These are phyloP conservation scores for Scalesia atractyloides DNA, from an alignment of 129 eudicot species.

Conservation along the genomic window DNA sequence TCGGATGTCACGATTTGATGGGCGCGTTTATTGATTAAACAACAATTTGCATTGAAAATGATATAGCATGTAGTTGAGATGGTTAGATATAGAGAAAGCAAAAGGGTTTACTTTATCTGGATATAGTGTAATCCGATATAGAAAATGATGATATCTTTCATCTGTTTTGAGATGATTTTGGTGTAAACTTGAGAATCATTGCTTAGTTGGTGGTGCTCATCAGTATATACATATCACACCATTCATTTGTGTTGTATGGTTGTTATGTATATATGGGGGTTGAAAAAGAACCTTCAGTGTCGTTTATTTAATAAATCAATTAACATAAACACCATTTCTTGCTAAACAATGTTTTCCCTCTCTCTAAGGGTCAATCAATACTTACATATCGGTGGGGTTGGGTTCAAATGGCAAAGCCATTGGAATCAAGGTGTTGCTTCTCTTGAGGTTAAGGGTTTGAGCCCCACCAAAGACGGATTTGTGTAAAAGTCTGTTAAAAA, in stretches of 20 bases:
- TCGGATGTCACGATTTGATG: constrained; percentile 7
- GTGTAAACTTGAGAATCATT: constrained; percentile 1
- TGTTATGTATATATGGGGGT: neutral
- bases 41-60: neutral
- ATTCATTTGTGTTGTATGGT: neutral
- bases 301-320: too few species aligned
- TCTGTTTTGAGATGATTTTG: constrained; percentile 6
- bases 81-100: constrained; percentile 7
- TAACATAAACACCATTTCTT: too few species aligned
- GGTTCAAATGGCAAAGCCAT: too few species aligned
- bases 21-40: neutral
- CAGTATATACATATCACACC: neutral
- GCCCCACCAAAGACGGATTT: too few species aligned
- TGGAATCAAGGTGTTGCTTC: too few species aligned
- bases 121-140: constrained; percentile 12
- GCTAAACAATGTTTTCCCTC: too few species aligned
- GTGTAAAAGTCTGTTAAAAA: too few species aligned
- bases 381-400: too few species aligned
- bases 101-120: constrained; percentile 7
- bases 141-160: constrained; percentile 7
- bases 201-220: neutral
- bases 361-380: too few species aligned
- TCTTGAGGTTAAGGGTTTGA: too few species aligned
- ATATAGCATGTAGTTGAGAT: constrained; percentile 17
- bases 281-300: too few species aligned